A percentile compares a stretch with the other conserved stretches of the same genome.
phyloP scores from a whole-genome alignment of 225 moss, liverwort and hornwort genomes.

The Polytrichum formosum region DNA sequence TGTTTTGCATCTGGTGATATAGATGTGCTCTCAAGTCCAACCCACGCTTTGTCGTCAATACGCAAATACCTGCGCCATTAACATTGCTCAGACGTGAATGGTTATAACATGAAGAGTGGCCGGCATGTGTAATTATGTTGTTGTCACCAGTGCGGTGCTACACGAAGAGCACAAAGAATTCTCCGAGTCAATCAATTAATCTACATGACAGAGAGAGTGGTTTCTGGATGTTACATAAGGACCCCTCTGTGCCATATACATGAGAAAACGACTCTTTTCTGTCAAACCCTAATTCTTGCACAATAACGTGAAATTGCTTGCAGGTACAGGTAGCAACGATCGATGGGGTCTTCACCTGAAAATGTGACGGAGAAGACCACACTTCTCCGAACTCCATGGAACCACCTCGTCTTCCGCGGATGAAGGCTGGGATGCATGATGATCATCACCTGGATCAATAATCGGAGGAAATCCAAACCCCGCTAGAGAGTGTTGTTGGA shows the following conservation, averaged over 20 bases:
- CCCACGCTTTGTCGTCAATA: slow-evolving; percentile 83
- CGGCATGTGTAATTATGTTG: too few species aligned
- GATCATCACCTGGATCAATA: slow-evolving; percentile 21
- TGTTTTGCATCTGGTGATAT: slow-evolving; percentile 66
- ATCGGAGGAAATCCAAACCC: slow-evolving; percentile 51
- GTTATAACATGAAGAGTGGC: too few species aligned
- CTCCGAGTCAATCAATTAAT: too few species aligned
- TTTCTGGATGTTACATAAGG: too few species aligned
- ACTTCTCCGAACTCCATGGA: slow-evolving; percentile 66
- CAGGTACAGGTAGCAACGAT: not conserved
- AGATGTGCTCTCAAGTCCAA: slow-evolving; percentile 79
- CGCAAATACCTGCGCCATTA: slow-evolving; percentile 60
- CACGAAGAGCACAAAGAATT: too few species aligned
- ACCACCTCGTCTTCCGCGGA: slow-evolving; percentile 13
- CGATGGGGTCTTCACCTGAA: slow-evolving; percentile 15
- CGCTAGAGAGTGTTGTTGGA: slow-evolving; percentile 49
- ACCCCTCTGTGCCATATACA: too few species aligned
- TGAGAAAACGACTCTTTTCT: too few species aligned
- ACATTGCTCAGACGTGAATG: too few species aligned
- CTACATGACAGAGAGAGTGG: too few species aligned
- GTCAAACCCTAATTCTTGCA: too few species aligned
- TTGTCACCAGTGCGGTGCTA: too few species aligned
- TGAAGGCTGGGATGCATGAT: slow-evolving; percentile 13
- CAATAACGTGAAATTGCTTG: too few species aligned
- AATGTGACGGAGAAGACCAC: slow-evolving; percentile 43